These are phyloP conservation scores for Neopestalotiopsis clavispora DNA, from an alignment of 2,329 filamentous ascomycete species.

Conservation along the genomic window DNA sequence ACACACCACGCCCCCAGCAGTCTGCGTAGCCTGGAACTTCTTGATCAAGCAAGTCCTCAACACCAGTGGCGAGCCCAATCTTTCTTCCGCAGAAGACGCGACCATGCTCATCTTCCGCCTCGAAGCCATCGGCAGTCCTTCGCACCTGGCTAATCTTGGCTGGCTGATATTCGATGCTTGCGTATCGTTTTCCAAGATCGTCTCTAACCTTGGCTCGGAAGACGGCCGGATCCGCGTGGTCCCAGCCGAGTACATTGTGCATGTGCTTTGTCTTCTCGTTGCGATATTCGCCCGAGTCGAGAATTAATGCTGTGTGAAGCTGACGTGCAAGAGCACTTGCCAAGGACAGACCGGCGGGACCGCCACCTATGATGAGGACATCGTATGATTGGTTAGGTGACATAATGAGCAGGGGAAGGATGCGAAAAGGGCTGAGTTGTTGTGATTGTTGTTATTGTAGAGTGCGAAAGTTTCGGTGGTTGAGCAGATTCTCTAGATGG, in stretches of 20 bases:
- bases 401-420: no score
- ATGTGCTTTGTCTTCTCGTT: neutral
- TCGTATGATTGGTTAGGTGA: neutral
- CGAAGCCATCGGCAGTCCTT: constrained; percentile 52
- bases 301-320: constrained; percentile 6
- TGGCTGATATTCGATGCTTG: neutral
- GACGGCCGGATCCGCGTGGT: neutral
- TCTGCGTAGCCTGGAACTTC: no score
- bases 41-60: no score
- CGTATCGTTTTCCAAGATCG: neutral
- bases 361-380: constrained; percentile 13
- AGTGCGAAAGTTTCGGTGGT: no score
- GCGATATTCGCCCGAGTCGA: constrained; percentile 6
- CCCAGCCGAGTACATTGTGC: constrained; percentile 13
- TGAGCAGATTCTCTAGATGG: no score
- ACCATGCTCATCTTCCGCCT: no score
- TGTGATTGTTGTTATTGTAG: no score
- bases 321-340: constrained; percentile 6
- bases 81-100: no score
- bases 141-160: neutral
- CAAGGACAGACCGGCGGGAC: constrained; percentile 11
- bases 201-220: neutral
- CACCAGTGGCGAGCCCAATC: no score
- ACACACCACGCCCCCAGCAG: no score
- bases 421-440: no score